Evolutionary conservation across 768 basidiomycete genomes (phyloP), one percentile per base, ranked within the genome.

Genomic region (Phaffia australis): DNA sequence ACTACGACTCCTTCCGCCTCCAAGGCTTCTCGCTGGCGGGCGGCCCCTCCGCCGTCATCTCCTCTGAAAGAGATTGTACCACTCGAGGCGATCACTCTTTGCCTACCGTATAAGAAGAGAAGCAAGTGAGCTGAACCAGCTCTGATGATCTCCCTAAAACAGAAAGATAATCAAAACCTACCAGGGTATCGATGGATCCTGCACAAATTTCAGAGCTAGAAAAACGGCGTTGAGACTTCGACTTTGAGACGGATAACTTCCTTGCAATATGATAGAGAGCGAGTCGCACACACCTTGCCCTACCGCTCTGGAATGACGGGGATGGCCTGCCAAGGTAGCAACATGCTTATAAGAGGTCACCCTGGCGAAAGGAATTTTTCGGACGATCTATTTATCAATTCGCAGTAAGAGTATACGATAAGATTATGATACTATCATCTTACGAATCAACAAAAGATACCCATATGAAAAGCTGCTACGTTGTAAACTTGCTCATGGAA

Each of bases 1-100:
- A 93, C 89, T 60, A 87, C 83, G n/a, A 93, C 82, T 3, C 87
- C 89, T 75, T 93, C 91, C 0, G 83, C 84, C 66, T 85, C 83
- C 18, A 95, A 81, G 2, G 81, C 84, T n/a, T 86, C 84, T 21
- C 83, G 79, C 73, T 95, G 91, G 0, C 83, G 78, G 55, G 81
- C 81, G 0, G 89, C 89, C 1, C 89, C 89, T 50, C 82, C 78
- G 3, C 91, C 91, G 3, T 85, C 87, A 3, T 90, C 88, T 0
- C 87, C 89, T 54, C 91, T 81, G 8, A 88, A 90, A 1, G 89
- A 89, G 21, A 79, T 78, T 27, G 70, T 57, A 3, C 89, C 88
- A 0, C 84, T 80, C 0, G 87, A 80, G 3, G 83, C 81, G 18
- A 90, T 79, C 4, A 90, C 87, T 35, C 88, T 83, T 42, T 42